These are phyloP conservation scores for Clitopilus passeckerianus DNA, from an alignment of 768 basidiomycete species.

Conservation along the genomic window DNA sequence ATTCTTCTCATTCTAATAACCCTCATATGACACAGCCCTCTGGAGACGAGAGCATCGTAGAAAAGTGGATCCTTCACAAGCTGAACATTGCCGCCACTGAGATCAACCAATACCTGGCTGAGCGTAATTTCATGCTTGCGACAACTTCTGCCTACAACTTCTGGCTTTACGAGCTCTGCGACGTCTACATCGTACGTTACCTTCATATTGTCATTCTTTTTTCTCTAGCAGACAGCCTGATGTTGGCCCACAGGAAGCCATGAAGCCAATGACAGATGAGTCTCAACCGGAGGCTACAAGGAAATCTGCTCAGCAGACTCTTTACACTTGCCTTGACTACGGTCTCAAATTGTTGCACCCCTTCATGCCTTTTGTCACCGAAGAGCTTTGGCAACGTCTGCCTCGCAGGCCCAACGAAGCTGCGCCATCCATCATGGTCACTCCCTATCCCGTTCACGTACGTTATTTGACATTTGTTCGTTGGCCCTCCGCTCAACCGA, in stretches of 20 bases:
- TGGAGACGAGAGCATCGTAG: slow-evolving; percentile 86
- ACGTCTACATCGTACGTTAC: slow-evolving; percentile 86
- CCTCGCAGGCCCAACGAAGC: slow-evolving; percentile 79
- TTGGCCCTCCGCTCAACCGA: neutral
- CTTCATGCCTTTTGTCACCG: slow-evolving; percentile 99
- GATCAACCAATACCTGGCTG: slow-evolving; percentile 68
- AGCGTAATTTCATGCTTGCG: slow-evolving; percentile 91
- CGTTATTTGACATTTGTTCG: slow-evolving; percentile 22
- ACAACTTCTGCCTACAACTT: slow-evolving; percentile 85
- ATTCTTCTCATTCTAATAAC: slow-evolving; percentile 4
- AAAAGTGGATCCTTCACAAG: slow-evolving; percentile 94
- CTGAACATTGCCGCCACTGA: slow-evolving; percentile 77
- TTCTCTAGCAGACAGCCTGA: neutral
- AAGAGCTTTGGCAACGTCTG: slow-evolving; percentile 97
- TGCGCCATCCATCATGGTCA: slow-evolving; percentile 86
- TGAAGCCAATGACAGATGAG: slow-evolving; percentile 95
- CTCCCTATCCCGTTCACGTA: slow-evolving; percentile 77
- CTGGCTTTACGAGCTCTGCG: slow-evolving; percentile 99
- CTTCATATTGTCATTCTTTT: neutral
- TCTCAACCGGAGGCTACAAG: slow-evolving; percentile 56
- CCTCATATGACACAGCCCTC: slow-evolving; percentile 52
- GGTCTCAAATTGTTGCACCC: slow-evolving; percentile 91
- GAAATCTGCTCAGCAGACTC: slow-evolving; percentile 88
- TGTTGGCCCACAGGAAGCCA: slow-evolving; percentile 70
- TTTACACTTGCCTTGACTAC: slow-evolving; percentile 91